Evolutionary conservation across 2,329 filamentous ascomycete genomes (phyloP).

Genomic region (Stagonosporopsis tanaceti): DNA sequence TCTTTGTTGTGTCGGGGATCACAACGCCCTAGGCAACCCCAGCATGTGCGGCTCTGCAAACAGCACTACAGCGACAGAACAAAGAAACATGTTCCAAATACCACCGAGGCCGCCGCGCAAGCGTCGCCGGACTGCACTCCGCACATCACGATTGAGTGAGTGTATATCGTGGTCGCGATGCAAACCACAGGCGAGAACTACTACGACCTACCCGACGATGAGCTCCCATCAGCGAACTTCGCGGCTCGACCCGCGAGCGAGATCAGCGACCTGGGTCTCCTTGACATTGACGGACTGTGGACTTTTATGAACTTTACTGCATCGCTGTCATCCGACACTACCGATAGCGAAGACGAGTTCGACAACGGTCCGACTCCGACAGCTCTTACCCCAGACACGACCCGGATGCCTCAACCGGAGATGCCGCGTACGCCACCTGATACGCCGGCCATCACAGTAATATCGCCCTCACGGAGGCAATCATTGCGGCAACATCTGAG

Average conservation of each 20-base stretch:
- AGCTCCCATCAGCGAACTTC: conserved; percentile 35
- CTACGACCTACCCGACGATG: conserved; percentile 32
- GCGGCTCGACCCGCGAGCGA: conserved; percentile 34
- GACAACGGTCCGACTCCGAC: conserved; percentile 18
- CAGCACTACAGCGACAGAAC: conserved; percentile 3
- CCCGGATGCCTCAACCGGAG: conserved; percentile 9
- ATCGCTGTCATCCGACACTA: conserved; percentile 7
- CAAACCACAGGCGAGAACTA: conserved; percentile 25
- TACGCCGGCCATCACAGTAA: conserved; percentile 17
- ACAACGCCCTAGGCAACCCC: conserved; percentile 17
- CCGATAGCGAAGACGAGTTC: conserved; percentile 23
- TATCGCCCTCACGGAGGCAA: conserved; percentile 11
- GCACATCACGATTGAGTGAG: conserved; percentile 12
- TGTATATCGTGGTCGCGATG: conserved; percentile 8
- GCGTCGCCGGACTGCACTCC: conserved; percentile 14
- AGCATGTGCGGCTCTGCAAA: conserved; percentile 10
- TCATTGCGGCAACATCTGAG: conserved; percentile 2
- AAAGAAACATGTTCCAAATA: conserved; percentile 17
- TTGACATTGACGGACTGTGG: conserved; percentile 20
- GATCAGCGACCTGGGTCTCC: conserved; percentile 28
- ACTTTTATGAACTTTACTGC: conserved; percentile 16
- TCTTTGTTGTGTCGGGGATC: conserved; percentile 12
- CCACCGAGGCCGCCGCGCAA: conserved; percentile 5
- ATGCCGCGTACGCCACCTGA: conserved; percentile 13
- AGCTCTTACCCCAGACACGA: conserved; percentile 7